These are phyloP conservation scores for Sarocladiaceae sp. DNA, from an alignment of 2,329 filamentous ascomycete species.

Conservation along the genomic window DNA sequence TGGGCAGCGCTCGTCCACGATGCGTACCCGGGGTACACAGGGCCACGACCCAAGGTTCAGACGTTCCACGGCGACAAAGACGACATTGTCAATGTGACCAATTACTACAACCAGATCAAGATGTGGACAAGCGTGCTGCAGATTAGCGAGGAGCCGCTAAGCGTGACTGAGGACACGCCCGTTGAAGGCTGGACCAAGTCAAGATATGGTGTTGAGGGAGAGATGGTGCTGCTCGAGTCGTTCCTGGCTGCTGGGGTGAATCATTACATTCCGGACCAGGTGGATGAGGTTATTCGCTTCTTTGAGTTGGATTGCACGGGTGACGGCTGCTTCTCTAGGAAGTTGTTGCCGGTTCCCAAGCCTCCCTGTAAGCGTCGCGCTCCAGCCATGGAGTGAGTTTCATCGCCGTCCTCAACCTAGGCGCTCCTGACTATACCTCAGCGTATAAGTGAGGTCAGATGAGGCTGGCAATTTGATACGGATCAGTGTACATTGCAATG, in stretches of 20 bases:
- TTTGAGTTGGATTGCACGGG: neutral
- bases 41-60: slow-evolving; percentile 49
- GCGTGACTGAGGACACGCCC: neutral
- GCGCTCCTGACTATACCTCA: no score
- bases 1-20: slow-evolving; percentile 34
- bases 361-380: no score
- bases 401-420: no score
- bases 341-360: neutral
- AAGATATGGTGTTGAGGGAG: neutral
- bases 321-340: neutral
- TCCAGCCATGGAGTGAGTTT: no score
- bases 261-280: neutral
- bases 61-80: slow-evolving; percentile 48
- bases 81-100: neutral
- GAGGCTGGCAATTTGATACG: no score
- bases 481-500: no score
- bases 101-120: neutral
- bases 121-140: neutral
- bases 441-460: no score
- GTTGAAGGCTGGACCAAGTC: neutral
- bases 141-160: neutral
- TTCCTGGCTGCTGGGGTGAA: neutral
- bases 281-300: neutral
- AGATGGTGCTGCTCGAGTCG: neutral
- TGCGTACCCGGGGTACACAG: slow-evolving; percentile 45